Evolutionary conservation across 345 rosid species (phyloP), one percentile per base, ranked within the genome.

Genomic region (Cardamine occulta): DNA sequence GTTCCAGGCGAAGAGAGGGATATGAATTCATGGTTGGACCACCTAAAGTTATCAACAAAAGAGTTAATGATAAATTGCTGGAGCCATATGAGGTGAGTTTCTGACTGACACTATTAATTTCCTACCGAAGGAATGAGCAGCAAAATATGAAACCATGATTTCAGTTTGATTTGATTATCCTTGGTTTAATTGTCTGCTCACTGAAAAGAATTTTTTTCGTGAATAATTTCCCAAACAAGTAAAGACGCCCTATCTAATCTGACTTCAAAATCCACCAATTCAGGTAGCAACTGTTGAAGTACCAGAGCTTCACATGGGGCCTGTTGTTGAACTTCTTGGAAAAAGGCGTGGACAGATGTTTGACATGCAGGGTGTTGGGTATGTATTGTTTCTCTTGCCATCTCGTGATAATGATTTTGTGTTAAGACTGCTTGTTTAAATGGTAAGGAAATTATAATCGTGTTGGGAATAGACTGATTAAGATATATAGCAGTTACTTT

Each of bases 1-100:
- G 18, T 86, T 80, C 73, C 85, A 91, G 98, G 98, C 81, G 98
- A 79, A 85, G 98, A 85, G 97, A 94, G 86, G 98, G 98, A 75
- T 94, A 85, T 85, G 98, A 91, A 79, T 94, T 94, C 70, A 87
- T 91, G 97, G 98, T 89, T 70, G 98, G 97, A 66, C 98, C 98
- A 79, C 97, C 97, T 3, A 94, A 91, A 84, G 97, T 94, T 78
- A 94, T 94, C 79, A 87, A 80, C 88, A 94, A 86, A 74, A 89
- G 48, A 73, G 85, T 91, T 57, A 79, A 91, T 74, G 97, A 85
- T 74, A 83, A 91, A 81, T 72, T 90, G 80, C 81, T 85, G 62
- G 98, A 94, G 83, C 98, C 98, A 18, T 88, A 56, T 70, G 98
- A 91, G 96, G 98, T 89, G 70, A 70, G 72, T 77, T 82, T 70